Percentiles rank a stretch among this genome's conserved stretches.
These are phyloP conservation scores for Ceratocystis destructans DNA, from an alignment of 2,329 filamentous ascomycete genomes.

Conservation along the genomic window DNA sequence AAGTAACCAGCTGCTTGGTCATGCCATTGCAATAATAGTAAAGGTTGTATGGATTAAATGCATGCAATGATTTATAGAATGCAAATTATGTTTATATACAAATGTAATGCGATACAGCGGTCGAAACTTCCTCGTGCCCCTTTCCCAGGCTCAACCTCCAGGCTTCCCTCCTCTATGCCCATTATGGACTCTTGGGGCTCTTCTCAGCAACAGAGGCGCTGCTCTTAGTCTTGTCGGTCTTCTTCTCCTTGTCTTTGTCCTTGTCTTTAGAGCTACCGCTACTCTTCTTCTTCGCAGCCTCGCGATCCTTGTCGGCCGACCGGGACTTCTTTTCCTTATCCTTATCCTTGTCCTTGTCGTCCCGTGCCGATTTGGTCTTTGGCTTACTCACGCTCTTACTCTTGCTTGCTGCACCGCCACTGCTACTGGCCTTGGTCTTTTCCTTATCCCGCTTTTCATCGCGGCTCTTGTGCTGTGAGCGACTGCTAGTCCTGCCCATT, in stretches of 20 bases:
- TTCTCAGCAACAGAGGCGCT: neutral
- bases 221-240: neutral
- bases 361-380: neutral
- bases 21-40: neutral
- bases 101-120: neutral
- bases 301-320: neutral
- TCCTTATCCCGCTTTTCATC: neutral
- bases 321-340: conserved; percentile 17
- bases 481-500: neutral
- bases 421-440: neutral
- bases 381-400: neutral
- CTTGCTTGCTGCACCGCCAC: neutral
- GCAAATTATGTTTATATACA: neutral
- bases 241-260: neutral
- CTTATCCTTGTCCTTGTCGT: conserved; percentile 14
- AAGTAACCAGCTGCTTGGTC: neutral
- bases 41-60: neutral
- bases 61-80: neutral
- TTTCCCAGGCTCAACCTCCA: neutral
- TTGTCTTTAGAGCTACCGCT: neutral
- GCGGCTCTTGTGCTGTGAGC: neutral
- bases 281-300: neutral
- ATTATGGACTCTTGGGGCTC: neutral
- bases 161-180: neutral
- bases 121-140: neutral